Evolutionary conservation across 495 filamentous ascomycete genomes (phyloP), one percentile per base, ranked within the genome.

Genomic region (Penicillium diatomitis): DNA sequence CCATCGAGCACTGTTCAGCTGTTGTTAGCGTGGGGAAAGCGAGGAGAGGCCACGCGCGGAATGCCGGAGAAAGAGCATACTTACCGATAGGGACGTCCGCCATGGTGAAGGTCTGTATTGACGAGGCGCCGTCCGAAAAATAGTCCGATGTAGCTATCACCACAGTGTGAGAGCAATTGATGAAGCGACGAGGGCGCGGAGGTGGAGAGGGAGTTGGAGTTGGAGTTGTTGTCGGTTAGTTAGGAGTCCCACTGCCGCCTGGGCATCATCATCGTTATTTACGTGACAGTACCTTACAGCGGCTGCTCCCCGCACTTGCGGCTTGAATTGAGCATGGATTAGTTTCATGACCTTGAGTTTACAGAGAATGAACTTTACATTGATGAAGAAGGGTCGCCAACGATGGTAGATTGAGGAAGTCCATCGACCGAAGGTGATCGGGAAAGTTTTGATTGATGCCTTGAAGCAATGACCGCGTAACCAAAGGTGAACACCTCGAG

Each of bases 1-100:
- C 94, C 94, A 81, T 98, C 92, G 80, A 98, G 90, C 64, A 98
- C 92, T 97, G 66, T 20, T 20, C 50, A 51, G 50, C 51, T 20
- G 20, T 41, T 64, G 60, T 64, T 63, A 62, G 58, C 52, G 59
- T 56, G 51, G 60, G 42, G 48, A 52, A 20, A 61, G 47, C 62
- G 54, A 52, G 55, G 52, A 20, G 51, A 38, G 49, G 48, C 51
- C 49, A 63, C 53, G 57, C 57, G 56, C 20, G 54, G 54, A 55
- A 53, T 46, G 47, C 52, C 50, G 55, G 50, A 54, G 49, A 45
- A 44, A 41, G 51, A 48, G 46, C 50, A 56, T 33, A 54, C 55
- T 64, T 76, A 85, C 82, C 82, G 73, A 86, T 85, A 66, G 83
- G 82, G 72, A 82, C 75, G 61, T 86, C 81, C 59, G 81, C 78